These are phyloP conservation scores for Stephanocyclus meneghinianus DNA, from an alignment of 352 stramenopile species.

Conservation along the genomic window DNA sequence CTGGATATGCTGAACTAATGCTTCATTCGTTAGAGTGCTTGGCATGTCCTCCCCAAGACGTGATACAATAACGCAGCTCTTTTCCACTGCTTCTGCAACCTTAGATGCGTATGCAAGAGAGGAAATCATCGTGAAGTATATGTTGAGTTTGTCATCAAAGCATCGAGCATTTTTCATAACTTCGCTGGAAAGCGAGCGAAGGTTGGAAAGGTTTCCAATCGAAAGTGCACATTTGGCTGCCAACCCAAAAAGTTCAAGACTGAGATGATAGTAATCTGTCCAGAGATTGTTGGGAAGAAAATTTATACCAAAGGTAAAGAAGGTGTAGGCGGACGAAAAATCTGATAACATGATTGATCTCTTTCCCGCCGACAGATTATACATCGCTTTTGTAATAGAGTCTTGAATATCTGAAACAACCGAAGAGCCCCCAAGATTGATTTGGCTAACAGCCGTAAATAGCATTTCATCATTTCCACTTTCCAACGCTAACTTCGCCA, in stretches of 20 bases:
- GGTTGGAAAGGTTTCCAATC: conserved; percentile 3
- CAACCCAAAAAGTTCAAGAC: conserved; percentile 1
- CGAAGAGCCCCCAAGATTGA: conserved; percentile 35
- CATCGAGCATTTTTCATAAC: conserved; percentile 20
- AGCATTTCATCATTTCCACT: conserved; percentile 26
- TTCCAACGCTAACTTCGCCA: conserved; percentile 1
- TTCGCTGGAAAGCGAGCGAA: conserved; percentile 22
- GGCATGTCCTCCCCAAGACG: conserved; percentile 11
- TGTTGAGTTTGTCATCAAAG: conserved; percentile 33
- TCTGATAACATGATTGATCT: conserved; percentile 33
- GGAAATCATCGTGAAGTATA: conserved; percentile 1
- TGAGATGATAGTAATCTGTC: conserved; percentile 27
- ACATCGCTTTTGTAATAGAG: conserved; percentile 5
- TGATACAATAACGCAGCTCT: conserved; percentile 6
- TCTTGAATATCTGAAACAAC: conserved; percentile 8
- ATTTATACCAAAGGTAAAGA: conserved; percentile 27
- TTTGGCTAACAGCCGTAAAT: conserved; percentile 33
- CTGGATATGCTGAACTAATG: not conserved
- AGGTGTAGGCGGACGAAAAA: conserved; percentile 28
- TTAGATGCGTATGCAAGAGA: conserved; percentile 11
- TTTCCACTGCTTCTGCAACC: conserved; percentile 11
- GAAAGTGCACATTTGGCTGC: conserved; percentile 21
- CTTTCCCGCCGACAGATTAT: not conserved
- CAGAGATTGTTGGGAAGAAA: conserved; percentile 30
- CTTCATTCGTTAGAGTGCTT: not conserved